Evolutionary conservation across 2,329 filamentous ascomycete species (phyloP).

Genomic region (Ciborinia camelliae): DNA sequence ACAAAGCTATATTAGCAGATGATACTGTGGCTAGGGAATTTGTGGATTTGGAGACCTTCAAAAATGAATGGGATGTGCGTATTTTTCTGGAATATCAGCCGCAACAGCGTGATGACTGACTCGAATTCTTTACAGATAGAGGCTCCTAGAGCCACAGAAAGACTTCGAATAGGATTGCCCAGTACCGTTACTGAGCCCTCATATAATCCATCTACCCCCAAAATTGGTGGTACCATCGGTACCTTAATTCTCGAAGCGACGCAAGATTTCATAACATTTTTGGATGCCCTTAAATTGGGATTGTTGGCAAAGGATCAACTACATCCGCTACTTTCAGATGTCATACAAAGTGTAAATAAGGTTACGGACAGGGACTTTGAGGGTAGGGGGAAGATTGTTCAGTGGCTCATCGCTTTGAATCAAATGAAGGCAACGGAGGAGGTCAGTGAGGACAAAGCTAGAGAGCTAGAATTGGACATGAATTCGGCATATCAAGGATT

Average conservation of each 20-base stretch:
- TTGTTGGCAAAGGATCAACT: constrained; percentile 92
- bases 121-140: constrained; percentile 62
- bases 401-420: constrained; percentile 96
- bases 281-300: constrained; percentile 90
- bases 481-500: constrained; percentile 93
- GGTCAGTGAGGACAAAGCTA: constrained; percentile 77
- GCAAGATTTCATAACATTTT: constrained; percentile 97
- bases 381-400: constrained; percentile 92
- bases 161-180: constrained; percentile 87
- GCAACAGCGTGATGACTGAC: neutral
- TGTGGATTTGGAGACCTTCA: constrained; percentile 85
- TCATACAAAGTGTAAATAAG: constrained; percentile 96
- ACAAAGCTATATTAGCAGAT: constrained; percentile 88
- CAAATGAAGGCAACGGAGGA: constrained; percentile 97
- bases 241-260: constrained; percentile 83
- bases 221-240: constrained; percentile 42
- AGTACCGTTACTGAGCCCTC: constrained; percentile 64
- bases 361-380: constrained; percentile 96
- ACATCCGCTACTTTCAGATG: constrained; percentile 91
- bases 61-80: constrained; percentile 84
- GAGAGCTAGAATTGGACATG: constrained; percentile 89
- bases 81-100: neutral
- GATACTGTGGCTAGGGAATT: constrained; percentile 89
- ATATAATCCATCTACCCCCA: constrained; percentile 44
- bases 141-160: constrained; percentile 88